Percentiles rank a stretch among this genome's conserved stretches.
Conservation (phyloP, 2,329 filamentous ascomycete genomes). For the Pseudogymnoascus sp. region DNA sequence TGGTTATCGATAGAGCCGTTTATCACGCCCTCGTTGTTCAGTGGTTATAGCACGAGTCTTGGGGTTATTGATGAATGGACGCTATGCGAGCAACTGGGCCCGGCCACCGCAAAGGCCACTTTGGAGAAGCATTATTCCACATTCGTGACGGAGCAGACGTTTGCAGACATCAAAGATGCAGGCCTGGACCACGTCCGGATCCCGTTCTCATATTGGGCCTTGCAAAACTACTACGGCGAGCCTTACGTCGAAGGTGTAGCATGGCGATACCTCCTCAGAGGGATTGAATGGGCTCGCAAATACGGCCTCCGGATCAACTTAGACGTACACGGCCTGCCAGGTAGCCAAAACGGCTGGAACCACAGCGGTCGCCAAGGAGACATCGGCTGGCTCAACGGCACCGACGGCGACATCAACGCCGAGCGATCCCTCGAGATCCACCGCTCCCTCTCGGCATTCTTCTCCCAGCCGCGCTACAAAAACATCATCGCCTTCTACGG, state of each 20-base stretch:
- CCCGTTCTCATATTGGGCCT: constrained; percentile 90
- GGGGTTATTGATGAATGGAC: constrained; percentile 85
- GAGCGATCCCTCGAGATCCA: constrained; percentile 83
- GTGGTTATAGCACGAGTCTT: constrained; percentile 38
- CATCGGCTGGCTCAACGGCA: constrained; percentile 89
- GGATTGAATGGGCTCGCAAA: constrained; percentile 88
- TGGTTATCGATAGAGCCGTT: constrained; percentile 94
- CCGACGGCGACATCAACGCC: constrained; percentile 68
- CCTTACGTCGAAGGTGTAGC: constrained; percentile 80
- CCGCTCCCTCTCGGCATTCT: constrained; percentile 81
- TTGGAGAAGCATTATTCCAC: constrained; percentile 89
- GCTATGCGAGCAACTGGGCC: constrained; percentile 62
- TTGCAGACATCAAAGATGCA: constrained; percentile 74
- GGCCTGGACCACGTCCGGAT: constrained; percentile 97
- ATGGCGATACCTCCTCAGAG: constrained; percentile 89
- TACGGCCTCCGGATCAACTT: constrained; percentile 89
- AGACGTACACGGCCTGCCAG: constrained; percentile 84
- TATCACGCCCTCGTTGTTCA: constrained; percentile 88
- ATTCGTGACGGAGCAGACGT: constrained; percentile 79
- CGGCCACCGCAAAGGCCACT: constrained; percentile 51
- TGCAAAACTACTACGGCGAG: constrained; percentile 75
- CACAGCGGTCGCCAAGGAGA: constrained; percentile 77
- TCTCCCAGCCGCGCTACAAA: constrained; percentile 84
- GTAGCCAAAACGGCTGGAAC: constrained; percentile 96
- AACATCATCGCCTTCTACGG: constrained; percentile 92